Evolutionary conservation across 2,329 filamentous ascomycete species (phyloP), one percentile per base, ranked within the genome.

Genomic region (Sporothrix brunneoviolacea): DNA sequence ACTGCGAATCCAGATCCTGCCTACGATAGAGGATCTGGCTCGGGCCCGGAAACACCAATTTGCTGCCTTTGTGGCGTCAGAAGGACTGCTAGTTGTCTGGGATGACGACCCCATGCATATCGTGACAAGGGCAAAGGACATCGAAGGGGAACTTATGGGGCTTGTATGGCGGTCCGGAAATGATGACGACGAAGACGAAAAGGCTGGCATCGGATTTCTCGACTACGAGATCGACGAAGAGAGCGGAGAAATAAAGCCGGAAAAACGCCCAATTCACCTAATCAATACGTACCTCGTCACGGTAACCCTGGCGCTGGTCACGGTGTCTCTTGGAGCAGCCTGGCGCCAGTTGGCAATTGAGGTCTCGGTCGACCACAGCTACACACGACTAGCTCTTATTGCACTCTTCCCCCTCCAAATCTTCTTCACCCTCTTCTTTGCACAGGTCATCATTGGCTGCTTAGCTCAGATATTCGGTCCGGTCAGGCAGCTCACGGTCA

Each of bases 351-450:
- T 91, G 48, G 82, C 82, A 30, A 79, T 86, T 51, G 82, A 89
- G 64, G 74, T 83, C 12, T 75, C 76, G 2, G 77, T 86, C 33
- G 86, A 90, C 61, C 68, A 73, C 35, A 74, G 68, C 54, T 88
- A 77, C 60, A 66, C 71, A 18, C 82, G 86, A 1, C 67, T 89
- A 24, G 82, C 76, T 1, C 79, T 91, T 54, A 62, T 88, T 10
- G 73, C 73, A 3, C 69, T 90, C 33, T 79, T 79, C 16, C 86
- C 86, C 0, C 69, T 90, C 28, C 84, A 89, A 63, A 73, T 89
- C 52, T 89, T 90, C 73, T 89, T 91, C 70, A 88, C 86, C 3
- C 75, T 91, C 59, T 88, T 91, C 71, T 90, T 91, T 63, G 82
- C 75, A 19, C 85, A 90, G 65, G 86, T 89, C 61, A 84, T 91